Base-by-base conservation (phyloP, 768 basidiomycete genomes). In the Gymnopilus junonius region DNA sequence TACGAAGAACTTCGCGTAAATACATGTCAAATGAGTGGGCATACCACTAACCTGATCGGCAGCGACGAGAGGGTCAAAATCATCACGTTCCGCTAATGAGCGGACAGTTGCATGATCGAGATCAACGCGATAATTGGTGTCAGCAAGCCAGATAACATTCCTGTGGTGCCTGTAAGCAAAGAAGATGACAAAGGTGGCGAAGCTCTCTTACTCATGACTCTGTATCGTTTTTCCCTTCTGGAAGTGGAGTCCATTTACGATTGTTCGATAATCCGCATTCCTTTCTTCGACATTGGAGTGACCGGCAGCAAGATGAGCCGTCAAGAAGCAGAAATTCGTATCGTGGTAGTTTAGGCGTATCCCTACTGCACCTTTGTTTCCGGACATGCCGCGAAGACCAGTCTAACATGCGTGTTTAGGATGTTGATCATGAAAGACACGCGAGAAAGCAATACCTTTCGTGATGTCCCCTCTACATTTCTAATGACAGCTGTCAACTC, bases 251-350 rank as follows among this genome's bases (percentile, higher is more conserved):
- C 92, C 94, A 54, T 85, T 83, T 10, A 82, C 82, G 58, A 99
- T 97, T 6, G 97, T 99, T 58, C 84, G 80, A 70, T 95, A 99
- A 75, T 99, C 97, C 11, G 89, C 84, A 70, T 98, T 95, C 27
- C 97, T 85, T 73, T 99, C 97, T 34, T 91, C 90, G 3, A 94
- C 81, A 69, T 97, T 97, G 6, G 84, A 72, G 70, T 97, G 95
- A 7, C 97, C 97, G n/a, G 97, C 96, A 15, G 97, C 96, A 42
- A 99, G 84, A 75, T 99, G 97, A 3, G 94, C 94, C 8, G 97
- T 98, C 65, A 99, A 74, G 77, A 99, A 96, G 77, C 97, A 99
- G 70, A 98, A 91, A 59, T 86, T 91, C 8, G 96, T 93, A 71
- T 96, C 95, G 67, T 92, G 84, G 69, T 93, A 94, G 29, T 99